These are phyloP conservation scores for Podosphaera fusca DNA, from an alignment of 2,329 filamentous ascomycete species.

Conservation along the genomic window DNA sequence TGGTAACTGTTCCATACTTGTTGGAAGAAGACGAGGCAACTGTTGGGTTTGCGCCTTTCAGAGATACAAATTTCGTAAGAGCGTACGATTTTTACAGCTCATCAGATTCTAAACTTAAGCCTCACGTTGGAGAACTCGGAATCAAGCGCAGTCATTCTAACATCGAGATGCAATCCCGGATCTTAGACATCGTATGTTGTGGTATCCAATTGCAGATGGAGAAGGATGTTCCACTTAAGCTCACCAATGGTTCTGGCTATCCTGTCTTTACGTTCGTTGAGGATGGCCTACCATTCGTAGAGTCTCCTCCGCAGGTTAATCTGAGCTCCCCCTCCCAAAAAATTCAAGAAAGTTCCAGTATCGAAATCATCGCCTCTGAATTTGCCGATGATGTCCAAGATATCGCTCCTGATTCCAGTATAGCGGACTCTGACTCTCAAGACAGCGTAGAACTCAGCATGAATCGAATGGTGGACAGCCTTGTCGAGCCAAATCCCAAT, in stretches of 20 bases:
- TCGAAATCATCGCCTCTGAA: slow-evolving; percentile 1
- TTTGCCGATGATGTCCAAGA: not conserved
- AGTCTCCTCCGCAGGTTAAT: not conserved
- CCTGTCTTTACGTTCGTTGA: slow-evolving; percentile 26
- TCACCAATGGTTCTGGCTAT: slow-evolving; percentile 18
- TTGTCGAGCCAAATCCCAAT: slow-evolving; percentile 20
- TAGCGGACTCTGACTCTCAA: slow-evolving; percentile 8
- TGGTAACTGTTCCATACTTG: slow-evolving; percentile 35
- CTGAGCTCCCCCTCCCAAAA: not conserved
- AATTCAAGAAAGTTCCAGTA: not conserved
- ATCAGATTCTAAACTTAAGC: slow-evolving; percentile 22
- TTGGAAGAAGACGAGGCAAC: slow-evolving; percentile 46
- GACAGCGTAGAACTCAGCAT: slow-evolving; percentile 23
- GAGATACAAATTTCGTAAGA: slow-evolving; percentile 22
- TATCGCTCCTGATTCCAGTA: slow-evolving; percentile 3
- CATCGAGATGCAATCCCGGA: slow-evolving; percentile 42
- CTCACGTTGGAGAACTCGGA: slow-evolving; percentile 21
- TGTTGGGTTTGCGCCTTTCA: slow-evolving; percentile 38
- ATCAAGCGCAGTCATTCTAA: slow-evolving; percentile 31
- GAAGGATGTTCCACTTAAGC: slow-evolving; percentile 18
- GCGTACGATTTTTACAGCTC: slow-evolving; percentile 27
- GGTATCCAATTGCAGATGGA: slow-evolving; percentile 33
- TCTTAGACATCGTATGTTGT: slow-evolving; percentile 38
- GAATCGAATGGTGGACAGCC: slow-evolving; percentile 33
- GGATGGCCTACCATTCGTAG: slow-evolving; percentile 21